These are phyloP conservation scores for Leccinum arenicola DNA, from an alignment of 768 basidiomycete species.

Conservation along the genomic window DNA sequence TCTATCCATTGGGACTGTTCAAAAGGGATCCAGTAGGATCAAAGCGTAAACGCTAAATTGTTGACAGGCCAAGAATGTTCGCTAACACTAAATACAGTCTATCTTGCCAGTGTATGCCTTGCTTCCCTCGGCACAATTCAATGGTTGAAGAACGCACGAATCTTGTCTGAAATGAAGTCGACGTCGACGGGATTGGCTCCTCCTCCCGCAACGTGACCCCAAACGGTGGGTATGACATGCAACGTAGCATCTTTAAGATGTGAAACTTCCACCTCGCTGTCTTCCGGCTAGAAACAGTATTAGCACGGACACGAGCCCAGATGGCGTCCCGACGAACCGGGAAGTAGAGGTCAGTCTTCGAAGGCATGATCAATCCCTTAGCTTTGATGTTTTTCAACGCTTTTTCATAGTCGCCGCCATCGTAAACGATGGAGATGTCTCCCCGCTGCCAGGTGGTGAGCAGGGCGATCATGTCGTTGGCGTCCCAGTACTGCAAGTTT, in stretches of 20 bases:
- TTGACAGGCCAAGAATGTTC: not conserved
- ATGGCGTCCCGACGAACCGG: conserved; percentile 34
- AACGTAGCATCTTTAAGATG: conserved; percentile 42
- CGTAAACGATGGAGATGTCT: conserved; percentile 46
- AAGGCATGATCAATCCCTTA: conserved; percentile 56
- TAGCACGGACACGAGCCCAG: not conserved
- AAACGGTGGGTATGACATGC: conserved; percentile 52
- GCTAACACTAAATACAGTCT: not conserved
- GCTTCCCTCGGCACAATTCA: not conserved
- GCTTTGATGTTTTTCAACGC: conserved; percentile 45
- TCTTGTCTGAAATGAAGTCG: conserved; percentile 39
- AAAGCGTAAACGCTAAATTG: not conserved
- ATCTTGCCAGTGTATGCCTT: not conserved
- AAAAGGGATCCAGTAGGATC: too few species aligned
- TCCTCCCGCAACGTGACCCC: conserved; percentile 58
- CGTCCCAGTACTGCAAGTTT: conserved; percentile 47
- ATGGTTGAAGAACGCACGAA: conserved; percentile 42
- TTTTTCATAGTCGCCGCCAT: conserved; percentile 43
- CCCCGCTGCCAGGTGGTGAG: conserved; percentile 51
- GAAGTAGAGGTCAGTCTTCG: conserved; percentile 60
- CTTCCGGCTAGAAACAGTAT: conserved; percentile 44
- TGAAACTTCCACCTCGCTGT: conserved; percentile 48
- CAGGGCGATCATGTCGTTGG: conserved; percentile 52
- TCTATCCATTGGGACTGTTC: too few species aligned
- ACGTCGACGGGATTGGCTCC: conserved; percentile 39